Conservation (phyloP, 169 alveolate genomes). For the Perkinsus marinus region DNA sequence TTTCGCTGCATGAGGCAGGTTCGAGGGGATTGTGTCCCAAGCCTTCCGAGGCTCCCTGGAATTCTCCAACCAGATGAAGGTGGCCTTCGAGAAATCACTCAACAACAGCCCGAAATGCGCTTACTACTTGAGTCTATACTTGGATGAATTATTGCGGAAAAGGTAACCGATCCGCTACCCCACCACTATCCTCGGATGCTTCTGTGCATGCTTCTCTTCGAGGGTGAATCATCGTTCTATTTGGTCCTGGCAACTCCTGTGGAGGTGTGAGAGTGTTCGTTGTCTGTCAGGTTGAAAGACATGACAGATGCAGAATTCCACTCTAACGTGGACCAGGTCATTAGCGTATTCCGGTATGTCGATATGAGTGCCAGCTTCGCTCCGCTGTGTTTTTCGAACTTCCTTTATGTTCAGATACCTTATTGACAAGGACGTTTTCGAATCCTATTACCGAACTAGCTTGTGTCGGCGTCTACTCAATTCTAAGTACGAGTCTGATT, state of each 20-base stretch:
- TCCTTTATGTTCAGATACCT: background rate
- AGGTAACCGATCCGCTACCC: no score
- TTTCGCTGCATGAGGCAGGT: background rate
- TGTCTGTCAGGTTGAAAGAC: background rate
- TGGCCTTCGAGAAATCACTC: background rate
- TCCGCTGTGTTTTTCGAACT: background rate
- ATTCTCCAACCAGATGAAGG: background rate
- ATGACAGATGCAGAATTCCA: background rate
- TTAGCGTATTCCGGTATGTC: conserved; percentile 22
- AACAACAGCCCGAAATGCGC: conserved; percentile 19
- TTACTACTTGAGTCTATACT: conserved; percentile 18
- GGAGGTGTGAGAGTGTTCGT: no score
- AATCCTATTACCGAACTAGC: conserved; percentile 17
- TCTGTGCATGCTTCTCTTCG: no score
- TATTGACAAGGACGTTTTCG: conserved; percentile 34
- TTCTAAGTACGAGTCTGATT: background rate
- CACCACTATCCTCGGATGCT: no score
- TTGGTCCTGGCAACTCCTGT: no score
- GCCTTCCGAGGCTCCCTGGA: background rate
- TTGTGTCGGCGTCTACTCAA: background rate
- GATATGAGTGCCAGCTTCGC: background rate
- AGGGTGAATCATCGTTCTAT: no score
- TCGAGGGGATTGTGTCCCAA: background rate
- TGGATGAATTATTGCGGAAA: conserved; percentile 18
- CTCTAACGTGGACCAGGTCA: conserved; percentile 13